These are phyloP conservation scores for Tolypocladium sp. DNA, from an alignment of 2,329 filamentous ascomycete species.

Conservation along the genomic window DNA sequence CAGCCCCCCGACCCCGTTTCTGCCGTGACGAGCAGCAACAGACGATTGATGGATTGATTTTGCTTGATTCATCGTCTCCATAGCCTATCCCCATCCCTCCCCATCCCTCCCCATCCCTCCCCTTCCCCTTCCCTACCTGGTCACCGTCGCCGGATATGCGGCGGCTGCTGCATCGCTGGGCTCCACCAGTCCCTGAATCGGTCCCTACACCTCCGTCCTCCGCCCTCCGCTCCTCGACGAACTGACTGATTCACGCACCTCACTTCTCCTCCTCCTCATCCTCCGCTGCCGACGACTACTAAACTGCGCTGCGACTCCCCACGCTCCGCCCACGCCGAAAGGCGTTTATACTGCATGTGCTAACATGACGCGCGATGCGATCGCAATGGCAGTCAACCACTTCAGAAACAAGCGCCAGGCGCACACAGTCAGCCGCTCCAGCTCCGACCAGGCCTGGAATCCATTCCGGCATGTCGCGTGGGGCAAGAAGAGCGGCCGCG, in stretches of 20 bases:
- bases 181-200: background rate
- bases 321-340: background rate
- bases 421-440: slow-evolving; percentile 30
- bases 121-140: background rate
- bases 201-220: background rate
- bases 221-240: background rate
- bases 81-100: background rate
- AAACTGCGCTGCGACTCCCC: background rate
- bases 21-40: no score
- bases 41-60: background rate
- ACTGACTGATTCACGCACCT: background rate
- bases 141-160: background rate
- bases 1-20: background rate
- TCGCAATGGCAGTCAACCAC: slow-evolving; percentile 31
- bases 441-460: slow-evolving; percentile 29
- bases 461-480: slow-evolving; percentile 34
- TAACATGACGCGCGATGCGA: slow-evolving; percentile 4
- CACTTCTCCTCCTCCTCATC: background rate
- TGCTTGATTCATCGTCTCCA: background rate
- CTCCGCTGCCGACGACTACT: background rate
- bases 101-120: background rate
- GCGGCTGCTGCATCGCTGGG: background rate
- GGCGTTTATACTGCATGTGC: background rate
- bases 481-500: slow-evolving; percentile 17
- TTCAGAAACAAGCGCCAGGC: slow-evolving; percentile 35